Conservation (phyloP, 108 stramenopile genomes). For the Skeletonema tropicum region DNA sequence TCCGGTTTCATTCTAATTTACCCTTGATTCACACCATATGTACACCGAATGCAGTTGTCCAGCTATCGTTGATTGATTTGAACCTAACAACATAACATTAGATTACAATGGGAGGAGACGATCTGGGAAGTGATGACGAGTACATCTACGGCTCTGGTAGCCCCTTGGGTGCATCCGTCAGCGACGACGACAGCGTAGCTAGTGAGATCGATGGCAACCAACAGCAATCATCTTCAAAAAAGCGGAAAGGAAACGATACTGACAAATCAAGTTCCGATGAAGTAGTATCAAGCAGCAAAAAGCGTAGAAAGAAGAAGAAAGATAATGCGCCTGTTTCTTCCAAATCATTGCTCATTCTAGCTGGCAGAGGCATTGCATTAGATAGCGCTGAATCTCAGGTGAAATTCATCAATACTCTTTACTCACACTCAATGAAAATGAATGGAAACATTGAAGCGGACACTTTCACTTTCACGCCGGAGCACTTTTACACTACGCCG, state of each 20-base stretch:
- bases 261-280: background rate
- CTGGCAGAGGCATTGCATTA: constrained; percentile 52
- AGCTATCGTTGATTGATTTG: background rate
- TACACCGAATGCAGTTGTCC: too few species aligned
- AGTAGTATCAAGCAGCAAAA: constrained; percentile 39
- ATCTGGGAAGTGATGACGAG: constrained; percentile 84
- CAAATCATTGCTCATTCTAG: constrained; percentile 41
- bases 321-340: constrained; percentile 28
- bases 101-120: constrained; percentile 81
- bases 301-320: constrained; percentile 28
- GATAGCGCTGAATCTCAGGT: constrained; percentile 36
- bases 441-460: constrained; percentile 6
- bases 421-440: constrained; percentile 41
- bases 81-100: background rate
- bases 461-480: constrained; percentile 13
- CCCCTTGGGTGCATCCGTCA: background rate
- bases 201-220: constrained; percentile 19
- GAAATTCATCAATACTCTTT: constrained; percentile 42
- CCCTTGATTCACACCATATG: too few species aligned
- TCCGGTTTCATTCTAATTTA: too few species aligned
- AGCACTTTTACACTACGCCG: constrained; percentile 21
- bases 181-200: constrained; percentile 14
- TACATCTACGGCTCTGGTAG: constrained; percentile 50
- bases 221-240: constrained; percentile 26
- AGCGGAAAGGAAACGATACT: constrained; percentile 22